Percentiles rank a stretch among this genome's conserved stretches.
These are phyloP conservation scores for Pyrus bretschneideri DNA, from an alignment of 306 rosid species.

Conservation along the genomic window DNA sequence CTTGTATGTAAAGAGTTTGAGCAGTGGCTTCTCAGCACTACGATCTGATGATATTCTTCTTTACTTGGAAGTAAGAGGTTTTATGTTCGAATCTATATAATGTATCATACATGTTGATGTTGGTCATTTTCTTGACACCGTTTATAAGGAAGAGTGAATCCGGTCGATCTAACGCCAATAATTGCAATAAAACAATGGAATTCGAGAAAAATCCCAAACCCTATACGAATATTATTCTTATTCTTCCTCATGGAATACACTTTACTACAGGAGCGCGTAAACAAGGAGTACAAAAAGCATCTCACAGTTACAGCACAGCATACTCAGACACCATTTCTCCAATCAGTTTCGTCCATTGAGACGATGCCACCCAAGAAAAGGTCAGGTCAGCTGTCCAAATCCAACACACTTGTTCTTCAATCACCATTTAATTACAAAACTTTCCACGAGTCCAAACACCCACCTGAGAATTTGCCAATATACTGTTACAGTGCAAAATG, in stretches of 20 bases:
- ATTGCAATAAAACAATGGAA: no score
- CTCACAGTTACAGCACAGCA: not conserved
- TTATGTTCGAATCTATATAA: rapidly evolving
- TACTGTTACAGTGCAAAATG: no score
- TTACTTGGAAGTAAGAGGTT: no score
- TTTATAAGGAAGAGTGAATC: no score
- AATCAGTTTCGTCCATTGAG: slow-evolving; percentile 5
- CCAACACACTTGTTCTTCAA: slow-evolving; percentile 29
- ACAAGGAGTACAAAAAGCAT: not conserved
- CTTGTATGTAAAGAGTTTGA: no score
- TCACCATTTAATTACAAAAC: slow-evolving; percentile 11
- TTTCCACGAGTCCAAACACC: slow-evolving; percentile 23
- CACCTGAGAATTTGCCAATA: slow-evolving; percentile 23
- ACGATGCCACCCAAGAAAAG: slow-evolving; percentile 23
- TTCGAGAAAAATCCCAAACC: no score
- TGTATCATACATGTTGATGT: no score
- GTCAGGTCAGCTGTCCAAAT: slow-evolving; percentile 34
- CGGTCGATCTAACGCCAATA: no score
- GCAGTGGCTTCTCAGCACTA: rapidly evolving
- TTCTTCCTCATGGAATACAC: no score
- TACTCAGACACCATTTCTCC: not conserved
- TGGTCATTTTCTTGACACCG: no score
- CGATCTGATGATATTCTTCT: no score
- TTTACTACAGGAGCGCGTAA: not conserved
- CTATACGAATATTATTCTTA: no score